Evolutionary conservation across 2,329 filamentous ascomycete genomes (phyloP).

Genomic region (Aspergillus costaricaensis): DNA sequence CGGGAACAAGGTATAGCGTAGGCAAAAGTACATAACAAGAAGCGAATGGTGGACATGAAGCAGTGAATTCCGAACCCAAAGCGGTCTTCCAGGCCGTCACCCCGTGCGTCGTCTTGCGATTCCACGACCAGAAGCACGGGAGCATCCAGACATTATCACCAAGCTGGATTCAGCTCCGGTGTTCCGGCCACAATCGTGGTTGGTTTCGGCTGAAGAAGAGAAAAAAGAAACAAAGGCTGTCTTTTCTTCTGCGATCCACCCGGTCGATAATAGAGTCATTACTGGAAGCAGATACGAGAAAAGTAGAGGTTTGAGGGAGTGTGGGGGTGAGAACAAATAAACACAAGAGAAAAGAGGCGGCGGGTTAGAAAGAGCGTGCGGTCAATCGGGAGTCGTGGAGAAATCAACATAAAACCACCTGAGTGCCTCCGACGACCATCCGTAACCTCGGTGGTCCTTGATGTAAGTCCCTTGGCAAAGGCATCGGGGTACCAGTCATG

Average conservation of each 20-base stretch:
- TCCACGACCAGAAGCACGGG: slow-evolving; percentile 23
- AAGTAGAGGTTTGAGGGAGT: slow-evolving; percentile 31
- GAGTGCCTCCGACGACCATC: slow-evolving; percentile 23
- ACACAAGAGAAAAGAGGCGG: slow-evolving; percentile 29
- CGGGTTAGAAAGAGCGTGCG: slow-evolving; percentile 29
- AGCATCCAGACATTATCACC: slow-evolving; percentile 18
- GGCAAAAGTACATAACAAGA: slow-evolving; percentile 45
- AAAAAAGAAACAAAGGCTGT: slow-evolving; percentile 22
- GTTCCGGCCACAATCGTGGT: slow-evolving; percentile 26
- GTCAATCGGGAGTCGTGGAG: slow-evolving; percentile 31
- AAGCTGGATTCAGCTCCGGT: slow-evolving; percentile 19
- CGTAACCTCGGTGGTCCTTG: slow-evolving; percentile 23
- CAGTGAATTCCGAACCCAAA: slow-evolving; percentile 22
- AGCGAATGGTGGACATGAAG: slow-evolving; percentile 35
- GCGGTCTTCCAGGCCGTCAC: slow-evolving; percentile 22
- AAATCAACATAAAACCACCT: slow-evolving; percentile 26
- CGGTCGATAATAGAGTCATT: slow-evolving; percentile 34
- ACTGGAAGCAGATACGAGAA: slow-evolving; percentile 33
- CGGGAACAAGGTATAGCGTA: slow-evolving; percentile 39
- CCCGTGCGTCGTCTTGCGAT: slow-evolving; percentile 28
- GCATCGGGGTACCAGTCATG: slow-evolving; percentile 17
- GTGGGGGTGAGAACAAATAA: slow-evolving; percentile 31
- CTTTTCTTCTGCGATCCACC: slow-evolving; percentile 28
- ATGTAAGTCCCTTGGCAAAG: slow-evolving; percentile 16
- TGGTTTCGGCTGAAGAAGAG: slow-evolving; percentile 21